Evolutionary conservation across 202 grass and related monocot species (phyloP).

Genomic region (Carex arenaria): DNA sequence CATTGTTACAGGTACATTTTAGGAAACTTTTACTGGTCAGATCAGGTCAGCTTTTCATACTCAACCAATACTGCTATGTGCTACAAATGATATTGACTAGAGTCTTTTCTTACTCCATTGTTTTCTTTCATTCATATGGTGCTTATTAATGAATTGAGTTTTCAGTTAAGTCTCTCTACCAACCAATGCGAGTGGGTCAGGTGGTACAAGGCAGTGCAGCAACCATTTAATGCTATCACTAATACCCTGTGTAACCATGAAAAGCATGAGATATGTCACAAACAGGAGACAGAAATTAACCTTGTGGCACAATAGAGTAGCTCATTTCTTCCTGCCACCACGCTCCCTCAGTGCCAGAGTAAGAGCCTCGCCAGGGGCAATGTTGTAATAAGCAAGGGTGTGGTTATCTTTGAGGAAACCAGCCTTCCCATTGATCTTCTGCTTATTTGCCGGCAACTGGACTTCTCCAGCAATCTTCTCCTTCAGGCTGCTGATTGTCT

Average conservation of each 20-base stretch:
- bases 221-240: background rate
- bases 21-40: background rate
- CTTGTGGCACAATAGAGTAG: constrained; percentile 1
- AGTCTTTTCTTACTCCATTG: background rate
- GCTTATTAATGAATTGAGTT: background rate
- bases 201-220: background rate
- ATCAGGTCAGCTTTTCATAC: constrained; percentile 2
- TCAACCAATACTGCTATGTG: background rate
- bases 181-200: background rate
- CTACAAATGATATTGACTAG: background rate
- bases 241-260: background rate
- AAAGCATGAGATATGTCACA: background rate
- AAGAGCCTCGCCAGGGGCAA: constrained; percentile 64
- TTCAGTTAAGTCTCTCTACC: background rate
- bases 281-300: background rate
- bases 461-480: constrained; percentile 95
- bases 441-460: constrained; percentile 96
- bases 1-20: background rate
- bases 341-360: constrained; percentile 83
- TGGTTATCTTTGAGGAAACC: constrained; percentile 96
- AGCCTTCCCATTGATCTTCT: constrained; percentile 76
- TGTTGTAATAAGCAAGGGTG: constrained; percentile 95
- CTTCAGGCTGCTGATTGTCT: constrained; percentile 86
- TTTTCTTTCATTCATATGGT: background rate
- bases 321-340: constrained; percentile 97